A percentile compares a stretch with the other conserved stretches of the same genome.
phyloP scores from a whole-genome alignment of 768 basidiomycete genomes.

The Lyophyllum atratum region DNA sequence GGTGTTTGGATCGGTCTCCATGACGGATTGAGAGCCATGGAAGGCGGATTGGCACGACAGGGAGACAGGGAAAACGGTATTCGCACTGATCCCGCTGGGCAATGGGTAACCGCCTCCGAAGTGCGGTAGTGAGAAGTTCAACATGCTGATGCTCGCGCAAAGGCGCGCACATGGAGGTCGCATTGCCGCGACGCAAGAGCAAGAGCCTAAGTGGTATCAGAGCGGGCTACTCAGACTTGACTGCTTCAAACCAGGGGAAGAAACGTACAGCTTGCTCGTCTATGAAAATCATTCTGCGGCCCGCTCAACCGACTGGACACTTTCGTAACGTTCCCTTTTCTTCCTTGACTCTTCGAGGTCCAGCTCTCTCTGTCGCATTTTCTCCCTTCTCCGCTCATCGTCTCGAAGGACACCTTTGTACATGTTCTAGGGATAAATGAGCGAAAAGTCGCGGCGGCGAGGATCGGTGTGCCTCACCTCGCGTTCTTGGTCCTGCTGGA shows the following conservation, averaged over 20 bases:
- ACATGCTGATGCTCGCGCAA: too few species aligned
- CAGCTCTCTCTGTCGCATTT: conserved; percentile 66
- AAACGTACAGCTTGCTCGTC: background rate
- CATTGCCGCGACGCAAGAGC: too few species aligned
- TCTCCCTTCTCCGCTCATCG: conserved; percentile 77
- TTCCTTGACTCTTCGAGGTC: conserved; percentile 60
- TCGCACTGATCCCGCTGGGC: too few species aligned
- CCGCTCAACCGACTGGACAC: conserved; percentile 38
- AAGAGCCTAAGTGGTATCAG: too few species aligned
- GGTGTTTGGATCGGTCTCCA: too few species aligned
- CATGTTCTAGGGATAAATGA: conserved; percentile 64
- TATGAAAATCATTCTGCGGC: background rate
- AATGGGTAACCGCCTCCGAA: too few species aligned
- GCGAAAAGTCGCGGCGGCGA: background rate
- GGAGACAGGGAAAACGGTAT: too few species aligned
- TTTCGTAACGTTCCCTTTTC: conserved; percentile 70
- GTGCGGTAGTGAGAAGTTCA: too few species aligned
- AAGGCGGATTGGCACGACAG: too few species aligned
- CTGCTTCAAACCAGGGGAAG: background rate
- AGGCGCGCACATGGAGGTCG: too few species aligned
- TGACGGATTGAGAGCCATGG: too few species aligned
- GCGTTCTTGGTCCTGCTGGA: conserved; percentile 79
- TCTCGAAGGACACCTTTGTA: conserved; percentile 88
- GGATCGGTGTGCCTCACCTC: conserved; percentile 49
- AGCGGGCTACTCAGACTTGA: background rate